Percentiles rank a stretch among this genome's conserved stretches.
These are phyloP conservation scores for Bertia moriformis DNA, from an alignment of 2,329 filamentous ascomycete genomes.

Conservation along the genomic window DNA sequence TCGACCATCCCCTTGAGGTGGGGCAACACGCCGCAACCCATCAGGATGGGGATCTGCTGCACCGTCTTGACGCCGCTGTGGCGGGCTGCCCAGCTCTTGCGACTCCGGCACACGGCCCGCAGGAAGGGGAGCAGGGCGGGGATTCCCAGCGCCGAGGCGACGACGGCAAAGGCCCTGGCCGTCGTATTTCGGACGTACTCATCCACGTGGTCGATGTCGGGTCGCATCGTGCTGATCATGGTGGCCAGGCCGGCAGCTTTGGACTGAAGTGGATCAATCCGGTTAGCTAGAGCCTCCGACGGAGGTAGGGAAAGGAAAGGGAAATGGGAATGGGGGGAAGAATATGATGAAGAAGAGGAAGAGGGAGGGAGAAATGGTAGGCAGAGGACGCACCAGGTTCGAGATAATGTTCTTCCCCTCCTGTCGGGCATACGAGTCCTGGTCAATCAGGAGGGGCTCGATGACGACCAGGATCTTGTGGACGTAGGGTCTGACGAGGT, in stretches of 20 bases:
- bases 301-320: no score
- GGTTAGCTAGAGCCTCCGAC: no score
- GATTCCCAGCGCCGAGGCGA: slow-evolving; percentile 89
- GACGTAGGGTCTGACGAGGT: slow-evolving; percentile 86
- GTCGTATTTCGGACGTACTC: slow-evolving; percentile 98
- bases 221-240: slow-evolving; percentile 99
- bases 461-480: slow-evolving; percentile 99
- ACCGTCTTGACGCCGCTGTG: slow-evolving; percentile 99
- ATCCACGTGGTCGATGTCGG: slow-evolving; percentile 95
- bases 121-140: slow-evolving; percentile 89
- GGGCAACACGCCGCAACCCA: slow-evolving; percentile 92
- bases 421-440: slow-evolving; percentile 97
- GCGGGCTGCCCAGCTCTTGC: slow-evolving; percentile 96
- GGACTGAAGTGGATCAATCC: no score
- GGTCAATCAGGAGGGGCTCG: slow-evolving; percentile 95
- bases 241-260: slow-evolving; percentile 93
- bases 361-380: no score
- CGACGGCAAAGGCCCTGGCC: slow-evolving; percentile 88
- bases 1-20: slow-evolving; percentile 93
- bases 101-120: slow-evolving; percentile 87
- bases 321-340: no score
- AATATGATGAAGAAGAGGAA: no score
- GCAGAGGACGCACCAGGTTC: no score
- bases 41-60: slow-evolving; percentile 97
- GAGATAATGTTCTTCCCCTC: slow-evolving; percentile 98